phyloP scores from a whole-genome alignment of 352 stramenopile genomes.

The Phytophthora tubulina region DNA sequence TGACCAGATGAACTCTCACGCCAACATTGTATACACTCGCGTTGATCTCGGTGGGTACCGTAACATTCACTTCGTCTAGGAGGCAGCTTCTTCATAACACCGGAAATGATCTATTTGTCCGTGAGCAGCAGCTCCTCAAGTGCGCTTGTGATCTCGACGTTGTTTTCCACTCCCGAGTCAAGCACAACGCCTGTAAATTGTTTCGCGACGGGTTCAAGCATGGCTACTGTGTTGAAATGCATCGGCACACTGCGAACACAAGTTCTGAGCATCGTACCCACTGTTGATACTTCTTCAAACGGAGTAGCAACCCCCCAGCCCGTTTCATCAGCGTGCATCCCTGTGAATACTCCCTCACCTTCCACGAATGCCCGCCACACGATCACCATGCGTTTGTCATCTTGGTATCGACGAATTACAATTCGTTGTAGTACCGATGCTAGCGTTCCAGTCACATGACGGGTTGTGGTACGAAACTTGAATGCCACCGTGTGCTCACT shows the following conservation, averaged over 20 bases:
- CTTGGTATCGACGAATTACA: constrained; percentile 6
- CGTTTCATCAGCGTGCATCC: constrained; percentile 17
- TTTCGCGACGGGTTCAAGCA: neutral
- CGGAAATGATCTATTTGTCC: no score
- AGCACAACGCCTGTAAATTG: neutral
- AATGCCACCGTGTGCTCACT: constrained; percentile 10
- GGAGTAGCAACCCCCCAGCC: constrained; percentile 14
- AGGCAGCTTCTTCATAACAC: no score
- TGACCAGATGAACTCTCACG: no score
- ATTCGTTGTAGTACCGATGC: constrained; percentile 10
- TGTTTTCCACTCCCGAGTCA: neutral
- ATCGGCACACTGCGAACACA: constrained; percentile 8
- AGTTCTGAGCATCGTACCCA: constrained; percentile 3
- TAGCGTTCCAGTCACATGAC: neutral
- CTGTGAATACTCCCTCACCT: constrained; percentile 15
- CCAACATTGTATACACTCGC: no score
- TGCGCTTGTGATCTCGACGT: constrained; percentile 1
- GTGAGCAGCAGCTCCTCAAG: constrained; percentile 1
- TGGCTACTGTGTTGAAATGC: neutral
- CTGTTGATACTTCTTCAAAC: neutral
- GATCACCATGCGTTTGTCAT: constrained; percentile 1
- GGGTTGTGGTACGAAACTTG: constrained; percentile 17
- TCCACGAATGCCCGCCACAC: neutral
- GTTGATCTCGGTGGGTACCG: no score
- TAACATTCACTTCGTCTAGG: no score